A percentile compares a stretch with the other conserved stretches of the same genome.
Evolutionary conservation across 805 yeast genomes (phyloP).

Genomic region (Yarrowia sp.): DNA sequence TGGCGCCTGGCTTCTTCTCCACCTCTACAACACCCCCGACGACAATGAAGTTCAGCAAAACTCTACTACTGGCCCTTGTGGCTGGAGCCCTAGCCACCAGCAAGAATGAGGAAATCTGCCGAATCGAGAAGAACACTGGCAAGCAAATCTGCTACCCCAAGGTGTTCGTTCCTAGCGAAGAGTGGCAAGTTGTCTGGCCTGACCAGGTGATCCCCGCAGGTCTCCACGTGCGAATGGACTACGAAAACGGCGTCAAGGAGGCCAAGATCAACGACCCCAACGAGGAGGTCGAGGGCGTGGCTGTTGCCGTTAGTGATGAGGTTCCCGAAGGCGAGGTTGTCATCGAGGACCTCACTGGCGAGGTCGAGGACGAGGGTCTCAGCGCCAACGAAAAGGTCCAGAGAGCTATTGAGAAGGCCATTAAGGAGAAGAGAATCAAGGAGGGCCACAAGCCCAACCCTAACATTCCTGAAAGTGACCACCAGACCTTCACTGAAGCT

Average conservation of each 20-base stretch:
- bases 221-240: conserved; percentile 64
- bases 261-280: conserved; percentile 56
- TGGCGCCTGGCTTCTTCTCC: neutral
- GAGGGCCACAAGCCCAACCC: conserved; percentile 20
- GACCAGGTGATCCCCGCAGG: conserved; percentile 80
- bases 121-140: conserved; percentile 5
- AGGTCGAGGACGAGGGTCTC: neutral
- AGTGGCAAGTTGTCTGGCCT: conserved; percentile 65
- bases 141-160: conserved; percentile 24
- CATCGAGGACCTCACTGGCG: conserved; percentile 10
- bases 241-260: conserved; percentile 63
- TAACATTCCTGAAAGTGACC: conserved; percentile 8
- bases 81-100: neutral
- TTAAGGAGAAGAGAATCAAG: conserved; percentile 6
- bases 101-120: neutral
- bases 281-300: conserved; percentile 24
- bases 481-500: conserved; percentile 1
- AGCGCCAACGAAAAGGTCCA: conserved; percentile 13
- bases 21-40: neutral
- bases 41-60: conserved; percentile 19
- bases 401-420: conserved; percentile 11
- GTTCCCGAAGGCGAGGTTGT: neutral
- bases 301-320: conserved; percentile 19
- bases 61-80: conserved; percentile 3
- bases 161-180: conserved; percentile 54